Base-by-base conservation (phyloP, 495 filamentous ascomycete genomes). In the Clohesyomyces aquaticus region DNA sequence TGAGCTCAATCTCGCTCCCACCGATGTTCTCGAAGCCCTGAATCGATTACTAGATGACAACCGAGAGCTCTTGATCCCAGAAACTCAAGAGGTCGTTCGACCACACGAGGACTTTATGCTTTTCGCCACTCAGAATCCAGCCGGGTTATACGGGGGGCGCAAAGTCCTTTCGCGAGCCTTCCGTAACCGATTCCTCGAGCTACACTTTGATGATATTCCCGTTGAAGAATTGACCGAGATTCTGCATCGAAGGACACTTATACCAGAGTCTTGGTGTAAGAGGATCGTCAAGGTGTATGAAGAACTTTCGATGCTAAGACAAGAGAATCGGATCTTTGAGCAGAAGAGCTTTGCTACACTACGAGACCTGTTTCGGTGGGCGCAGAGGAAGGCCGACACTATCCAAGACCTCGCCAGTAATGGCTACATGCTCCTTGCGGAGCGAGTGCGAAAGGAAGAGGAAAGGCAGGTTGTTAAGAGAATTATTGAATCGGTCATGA, bases 41-140 rank as follows among this genome's bases (percentile, higher is more conserved):
- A 99, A 99, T 74, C 85, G 95, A 61, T 81, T 99, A 1, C 79
- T 99, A 0, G 95, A 99, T 68, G 95, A 99, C 72, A 99, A 99
- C 67, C 82, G 94, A n/a, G 95, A 99, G 73, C 85, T 99, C 1
- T 83, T 98, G 48, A 94, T 99, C 47, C 94, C 95, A 0, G 95
- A 99, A 70, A 98, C 95, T 0, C 95, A 99, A 73, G 91, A 98
- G 69, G 81, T 91, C 18, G 88, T 99, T 26, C 86, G 87, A 32
- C 95, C 95, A 0, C 91, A 97, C 59, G 84, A 88, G 32, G 91
- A 95, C 71, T 99, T 99, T 77, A 96, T 98, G 87, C 82, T 99
- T 0, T 99, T 98, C 67, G 95, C 95, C n/a, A 99, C 95, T 0
- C 95, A 99, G 69, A 99, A 99, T 66, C 95, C 95, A 1, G 88